phyloP scores from a whole-genome alignment of 257 asterid species.

The Schizonepeta tenuifolia region DNA sequence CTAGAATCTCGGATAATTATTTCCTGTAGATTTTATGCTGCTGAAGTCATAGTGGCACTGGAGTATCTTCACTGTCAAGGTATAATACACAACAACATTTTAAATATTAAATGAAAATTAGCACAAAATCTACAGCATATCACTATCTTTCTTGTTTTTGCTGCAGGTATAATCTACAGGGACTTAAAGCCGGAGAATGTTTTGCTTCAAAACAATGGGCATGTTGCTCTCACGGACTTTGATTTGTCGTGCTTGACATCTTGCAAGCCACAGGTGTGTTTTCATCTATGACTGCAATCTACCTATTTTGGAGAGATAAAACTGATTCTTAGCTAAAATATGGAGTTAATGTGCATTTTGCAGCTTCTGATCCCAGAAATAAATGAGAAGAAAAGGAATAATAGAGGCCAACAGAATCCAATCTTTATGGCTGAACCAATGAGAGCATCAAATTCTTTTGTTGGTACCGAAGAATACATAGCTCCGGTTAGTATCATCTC shows the following conservation, averaged over 20 bases:
- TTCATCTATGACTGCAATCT: slow-evolving; percentile 20
- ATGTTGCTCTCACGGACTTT: slow-evolving; percentile 88
- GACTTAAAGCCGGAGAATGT: slow-evolving; percentile 97
- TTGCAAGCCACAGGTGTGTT: slow-evolving; percentile 88
- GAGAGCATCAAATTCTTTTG: slow-evolving; percentile 98
- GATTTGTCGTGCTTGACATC: slow-evolving; percentile 97
- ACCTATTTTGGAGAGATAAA: not conserved
- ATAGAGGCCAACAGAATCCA: slow-evolving; percentile 69
- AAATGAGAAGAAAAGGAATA: slow-evolving; percentile 69
- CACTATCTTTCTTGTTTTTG: slow-evolving; percentile 15
- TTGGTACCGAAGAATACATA: slow-evolving; percentile 97
- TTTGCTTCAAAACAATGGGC: slow-evolving; percentile 78
- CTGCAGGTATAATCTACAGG: slow-evolving; percentile 93
- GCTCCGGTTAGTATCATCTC: slow-evolving; percentile 79
- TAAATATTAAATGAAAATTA: not conserved
- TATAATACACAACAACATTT: slow-evolving; percentile 28
- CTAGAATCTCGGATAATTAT: not conserved
- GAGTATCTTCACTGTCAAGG: slow-evolving; percentile 99
- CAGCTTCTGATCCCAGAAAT: slow-evolving; percentile 88
- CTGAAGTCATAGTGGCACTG: slow-evolving; percentile 88
- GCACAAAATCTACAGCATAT: not conserved
- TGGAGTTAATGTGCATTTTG: slow-evolving; percentile 29
- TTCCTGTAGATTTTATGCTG: slow-evolving; percentile 77
- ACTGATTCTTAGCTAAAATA: slow-evolving; percentile 12
- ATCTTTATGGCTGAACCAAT: slow-evolving; percentile 94